Percentiles rank a stretch among this genome's conserved stretches.
Conservation (phyloP, 164 flowering plant genomes). For the Chloranthus sessilifolius region DNA sequence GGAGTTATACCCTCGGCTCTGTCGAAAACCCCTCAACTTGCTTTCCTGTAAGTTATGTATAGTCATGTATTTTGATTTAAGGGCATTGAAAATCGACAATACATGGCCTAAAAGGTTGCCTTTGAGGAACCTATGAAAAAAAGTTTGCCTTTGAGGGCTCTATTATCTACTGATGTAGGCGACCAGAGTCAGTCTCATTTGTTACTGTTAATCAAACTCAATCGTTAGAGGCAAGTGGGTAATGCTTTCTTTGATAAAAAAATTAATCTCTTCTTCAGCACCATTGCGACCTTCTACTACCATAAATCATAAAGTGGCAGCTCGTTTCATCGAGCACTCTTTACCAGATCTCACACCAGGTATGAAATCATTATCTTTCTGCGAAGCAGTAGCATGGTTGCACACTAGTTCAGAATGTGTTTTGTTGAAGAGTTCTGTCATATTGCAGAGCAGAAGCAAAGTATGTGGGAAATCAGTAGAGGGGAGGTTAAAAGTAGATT, state of each 20-base stretch:
- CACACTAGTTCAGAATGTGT: too few relatives aligned
- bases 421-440: constrained; percentile 3
- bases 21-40: constrained; percentile 64
- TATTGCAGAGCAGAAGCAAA: constrained; percentile 64
- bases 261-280: constrained; percentile 38
- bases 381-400: background rate
- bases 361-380: constrained; percentile 16
- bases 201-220: too few relatives aligned
- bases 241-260: too few relatives aligned
- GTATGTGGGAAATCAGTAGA: constrained; percentile 64
- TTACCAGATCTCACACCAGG: constrained; percentile 88
- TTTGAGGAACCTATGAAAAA: too few relatives aligned
- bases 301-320: constrained; percentile 74
- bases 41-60: constrained; percentile 77
- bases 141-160: too few relatives aligned
- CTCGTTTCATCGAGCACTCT: constrained; percentile 92
- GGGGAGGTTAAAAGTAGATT: constrained; percentile 39
- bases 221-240: too few relatives aligned
- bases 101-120: too few relatives aligned
- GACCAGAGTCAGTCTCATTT: too few relatives aligned
- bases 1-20: constrained; percentile 73
- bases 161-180: too few relatives aligned
- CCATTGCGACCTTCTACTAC: constrained; percentile 77
- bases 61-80: constrained; percentile 7
- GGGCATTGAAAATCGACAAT: constrained; percentile 15